Evolutionary conservation across 108 stramenopile species (phyloP), one percentile per base, ranked within the genome.

Genomic region (Nitzschia sp.): DNA sequence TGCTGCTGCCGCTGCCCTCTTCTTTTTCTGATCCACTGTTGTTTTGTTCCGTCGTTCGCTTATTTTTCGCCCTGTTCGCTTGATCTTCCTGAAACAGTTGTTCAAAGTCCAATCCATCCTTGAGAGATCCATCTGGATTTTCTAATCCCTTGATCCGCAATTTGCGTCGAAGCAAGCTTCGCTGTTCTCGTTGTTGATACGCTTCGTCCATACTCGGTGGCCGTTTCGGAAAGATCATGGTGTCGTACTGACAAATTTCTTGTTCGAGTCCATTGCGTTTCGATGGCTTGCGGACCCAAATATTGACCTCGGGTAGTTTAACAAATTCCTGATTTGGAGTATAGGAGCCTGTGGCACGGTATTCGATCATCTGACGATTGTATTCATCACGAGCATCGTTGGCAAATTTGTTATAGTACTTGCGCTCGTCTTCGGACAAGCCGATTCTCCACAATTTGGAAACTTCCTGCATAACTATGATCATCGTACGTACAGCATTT

Each of bases 341-440:
- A 65, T 79, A 94, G 0, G 58, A 25, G 15, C 89, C 90, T 9
- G 93, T 94, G 15, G 93, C 90, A 11, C 93, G 82, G 77, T 72
- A 94, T 75, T 94, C 89, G 23, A 68, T 63, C 21, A 84, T 32
- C 52, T 79, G 79, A 25, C 66, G 66, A 15, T 72, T 53, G 63
- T 88, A 94, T 52, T 90, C 89, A 13, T 64, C 64, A 16, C 63
- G 68, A 2, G 86, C 89, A 54, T 91, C 84, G 13, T 63, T 64
- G 8, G 87, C 83, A 73, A 91, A 81, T n/a, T 61, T 30, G 48
- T 71, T 81, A 63, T 91, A 94, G 71, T 87, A 85, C 19, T 66
- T 73, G 3, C 87, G 72, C 11, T 80, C 85, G 0, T 54, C 72
- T 17, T 83, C 76, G 0, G 80, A 45, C 79, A 94, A 69, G 6